Percentiles rank a stretch among this genome's conserved stretches.
These are phyloP conservation scores for Picochlorum sp. DNA, from an alignment of 139 green algal species.

Conservation along the genomic window DNA sequence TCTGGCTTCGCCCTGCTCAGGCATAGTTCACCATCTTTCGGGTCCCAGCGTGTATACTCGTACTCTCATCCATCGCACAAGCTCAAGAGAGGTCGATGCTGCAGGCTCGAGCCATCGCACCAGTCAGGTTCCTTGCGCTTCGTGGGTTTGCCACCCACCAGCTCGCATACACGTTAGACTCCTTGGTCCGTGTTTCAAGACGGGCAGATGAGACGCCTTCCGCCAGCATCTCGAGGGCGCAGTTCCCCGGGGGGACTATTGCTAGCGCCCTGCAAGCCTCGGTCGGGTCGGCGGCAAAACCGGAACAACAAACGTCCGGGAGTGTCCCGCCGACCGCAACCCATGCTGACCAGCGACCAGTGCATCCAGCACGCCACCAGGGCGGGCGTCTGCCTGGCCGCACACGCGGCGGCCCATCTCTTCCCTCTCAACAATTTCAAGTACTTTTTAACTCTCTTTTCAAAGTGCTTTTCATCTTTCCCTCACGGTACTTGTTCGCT, in stretches of 20 bases:
- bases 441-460: conserved; percentile 95
- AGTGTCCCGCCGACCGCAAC: conserved; percentile 59
- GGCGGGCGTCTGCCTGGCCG: conserved; percentile 57
- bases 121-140: conserved; percentile 84
- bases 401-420: conserved; percentile 62
- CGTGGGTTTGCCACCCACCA: conserved; percentile 81
- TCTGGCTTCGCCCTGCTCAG: conserved; percentile 88
- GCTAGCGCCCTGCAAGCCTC: conserved; percentile 59
- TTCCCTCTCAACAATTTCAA: conserved; percentile 93
- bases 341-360: conserved; percentile 74
- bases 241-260: conserved; percentile 49
- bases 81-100: conserved; percentile 80
- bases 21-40: conserved; percentile 97
- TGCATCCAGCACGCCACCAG: conserved; percentile 52
- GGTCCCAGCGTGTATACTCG: conserved; percentile 79
- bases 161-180: conserved; percentile 90
- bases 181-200: conserved; percentile 97
- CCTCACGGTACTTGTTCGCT: conserved; percentile 94
- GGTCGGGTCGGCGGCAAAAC: conserved; percentile 48
- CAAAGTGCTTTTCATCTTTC: conserved; percentile 96
- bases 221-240: conserved; percentile 71
- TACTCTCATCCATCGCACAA: conserved; percentile 84
- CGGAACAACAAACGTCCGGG: conserved; percentile 39
- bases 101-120: conserved; percentile 59
- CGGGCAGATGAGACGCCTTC: conserved; percentile 69